Percentiles rank a stretch among this genome's conserved stretches.
Evolutionary conservation across 495 filamentous ascomycete species (phyloP).

Genomic region (Penicillium turbatum): DNA sequence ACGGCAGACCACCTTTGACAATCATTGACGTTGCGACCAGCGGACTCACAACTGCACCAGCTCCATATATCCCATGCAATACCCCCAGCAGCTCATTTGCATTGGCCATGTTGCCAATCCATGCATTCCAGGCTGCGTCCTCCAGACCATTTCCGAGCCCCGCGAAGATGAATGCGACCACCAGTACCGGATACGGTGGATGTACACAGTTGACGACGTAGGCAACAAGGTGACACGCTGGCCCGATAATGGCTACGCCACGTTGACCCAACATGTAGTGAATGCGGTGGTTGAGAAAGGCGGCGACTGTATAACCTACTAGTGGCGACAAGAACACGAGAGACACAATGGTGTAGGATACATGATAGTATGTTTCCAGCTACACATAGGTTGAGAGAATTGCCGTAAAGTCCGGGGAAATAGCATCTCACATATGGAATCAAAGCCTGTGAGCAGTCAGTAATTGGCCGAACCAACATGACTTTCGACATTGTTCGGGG

Average conservation of each 20-base stretch:
- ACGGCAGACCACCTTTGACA: constrained; percentile 43
- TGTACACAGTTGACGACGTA: constrained; percentile 56
- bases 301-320: constrained; percentile 53
- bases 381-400: constrained; percentile 19
- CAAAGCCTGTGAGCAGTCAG: constrained; percentile 45
- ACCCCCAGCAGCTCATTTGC: constrained; percentile 56
- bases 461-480: neutral
- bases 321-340: constrained; percentile 61
- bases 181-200: constrained; percentile 57
- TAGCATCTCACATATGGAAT: constrained; percentile 48
- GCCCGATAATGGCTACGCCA: constrained; percentile 66
- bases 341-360: constrained; percentile 57
- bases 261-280: constrained; percentile 63
- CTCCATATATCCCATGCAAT: constrained; percentile 55
- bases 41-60: constrained; percentile 54
- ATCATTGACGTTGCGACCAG: constrained; percentile 56
- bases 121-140: constrained; percentile 63
- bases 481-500: no score
- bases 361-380: constrained; percentile 56
- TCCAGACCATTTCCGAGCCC: constrained; percentile 61
- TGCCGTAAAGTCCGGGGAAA: neutral
- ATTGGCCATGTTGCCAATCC: constrained; percentile 60
- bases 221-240: constrained; percentile 59
- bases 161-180: constrained; percentile 54
- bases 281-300: constrained; percentile 55